Evolutionary conservation across 192 early-diverging fungal species (phyloP), one percentile per base, ranked within the genome.

Genomic region (Backusella liffmaniae): DNA sequence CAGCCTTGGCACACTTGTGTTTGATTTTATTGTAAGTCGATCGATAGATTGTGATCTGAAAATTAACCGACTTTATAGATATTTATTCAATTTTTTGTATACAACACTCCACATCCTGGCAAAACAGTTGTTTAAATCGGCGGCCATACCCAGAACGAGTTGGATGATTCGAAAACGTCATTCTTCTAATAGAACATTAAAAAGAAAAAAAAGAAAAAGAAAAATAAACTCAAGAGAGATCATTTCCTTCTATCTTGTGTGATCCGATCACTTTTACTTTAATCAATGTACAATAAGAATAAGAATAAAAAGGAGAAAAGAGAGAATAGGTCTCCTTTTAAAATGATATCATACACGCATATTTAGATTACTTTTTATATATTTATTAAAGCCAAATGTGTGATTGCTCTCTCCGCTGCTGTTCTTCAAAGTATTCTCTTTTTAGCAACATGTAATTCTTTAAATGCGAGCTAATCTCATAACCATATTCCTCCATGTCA

Each of bases 21-120:
- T 94, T 76, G 93, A 96, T 70, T 90, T 93, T 69, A 87, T 86
- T 41, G 88, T 91, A 88, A 85, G 86, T 79, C n/a, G 16, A 49
- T 18, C n/a, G 6, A 67, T 35, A 46, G 51, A 9, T 65, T 66
- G 73, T 3, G 2, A 32, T 32, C 3, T 32, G 32, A 32, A 32
- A 65, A 10, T 9, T 71, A 23, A 30, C 29, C 65, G 15, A 10
- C 13, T 13, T 44, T 42, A 15, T 76, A 86, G 84, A 91, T 93
- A 37, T 89, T 93, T 79, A 84, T 89, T 77, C 91, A 93, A 66
- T 93, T 93, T 70, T 86, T 88, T 65, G 79, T 87, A 9, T 93
- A 93, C 65, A 15, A 56, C 21, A 71, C 41, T 34, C 34, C 66
- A 18, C 15, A 18, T 18, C 46, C 46, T 49, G 46, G 46, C 18